Conservation (phyloP, 139 green algal species). For the Tetraselmis striata region DNA sequence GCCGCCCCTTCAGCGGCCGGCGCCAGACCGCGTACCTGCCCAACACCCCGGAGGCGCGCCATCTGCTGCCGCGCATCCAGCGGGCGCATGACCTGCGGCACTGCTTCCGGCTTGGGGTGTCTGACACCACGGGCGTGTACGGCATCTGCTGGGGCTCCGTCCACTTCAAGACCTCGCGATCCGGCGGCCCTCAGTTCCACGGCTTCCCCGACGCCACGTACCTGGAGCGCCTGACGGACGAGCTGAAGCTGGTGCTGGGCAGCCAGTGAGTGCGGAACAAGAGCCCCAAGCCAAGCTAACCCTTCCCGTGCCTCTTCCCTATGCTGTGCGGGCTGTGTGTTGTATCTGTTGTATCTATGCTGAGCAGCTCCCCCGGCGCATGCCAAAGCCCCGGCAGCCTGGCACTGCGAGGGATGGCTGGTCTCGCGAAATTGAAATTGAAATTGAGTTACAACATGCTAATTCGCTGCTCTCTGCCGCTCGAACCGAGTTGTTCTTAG, state of each 20-base stretch:
- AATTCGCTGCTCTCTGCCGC: too few relatives aligned
- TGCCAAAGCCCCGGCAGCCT: too few relatives aligned
- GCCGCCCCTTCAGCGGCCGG: background rate
- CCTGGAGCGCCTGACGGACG: background rate
- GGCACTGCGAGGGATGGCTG: too few relatives aligned
- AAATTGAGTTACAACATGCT: too few relatives aligned
- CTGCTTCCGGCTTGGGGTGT: background rate
- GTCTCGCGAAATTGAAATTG: too few relatives aligned
- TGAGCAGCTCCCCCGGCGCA: too few relatives aligned
- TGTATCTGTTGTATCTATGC: too few relatives aligned
- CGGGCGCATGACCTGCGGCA: background rate
- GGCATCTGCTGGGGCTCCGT: background rate
- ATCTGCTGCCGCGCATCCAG: background rate
- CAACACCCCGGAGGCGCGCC: background rate
- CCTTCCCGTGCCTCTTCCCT: too few relatives aligned
- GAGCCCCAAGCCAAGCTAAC: too few relatives aligned
- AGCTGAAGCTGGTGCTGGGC: background rate
- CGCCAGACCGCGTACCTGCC: background rate
- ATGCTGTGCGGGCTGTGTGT: too few relatives aligned
- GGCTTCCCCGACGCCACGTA: background rate
- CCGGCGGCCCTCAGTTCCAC: background rate
- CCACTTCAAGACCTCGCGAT: background rate
- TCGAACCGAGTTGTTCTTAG: too few relatives aligned
- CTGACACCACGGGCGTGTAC: background rate
- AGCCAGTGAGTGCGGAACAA: too few relatives aligned